Conservation (phyloP, 495 filamentous ascomycete species). For the Neurospora sp. region DNA sequence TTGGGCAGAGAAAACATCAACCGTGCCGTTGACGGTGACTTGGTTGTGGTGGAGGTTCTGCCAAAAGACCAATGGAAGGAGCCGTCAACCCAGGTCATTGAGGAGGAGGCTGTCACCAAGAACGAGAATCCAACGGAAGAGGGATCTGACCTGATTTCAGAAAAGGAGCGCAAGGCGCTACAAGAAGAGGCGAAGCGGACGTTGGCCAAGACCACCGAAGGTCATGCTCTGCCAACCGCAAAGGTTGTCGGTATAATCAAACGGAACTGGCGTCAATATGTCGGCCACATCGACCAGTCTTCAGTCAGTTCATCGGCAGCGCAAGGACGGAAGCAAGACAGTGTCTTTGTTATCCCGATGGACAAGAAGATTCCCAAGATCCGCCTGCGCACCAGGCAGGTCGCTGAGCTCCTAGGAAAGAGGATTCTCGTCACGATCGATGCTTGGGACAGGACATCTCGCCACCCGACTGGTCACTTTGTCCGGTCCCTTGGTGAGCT, state of each 20-base stretch:
- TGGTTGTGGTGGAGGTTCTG: slow-evolving; percentile 83
- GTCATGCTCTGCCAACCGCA: slow-evolving; percentile 79
- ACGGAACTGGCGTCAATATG: slow-evolving; percentile 95
- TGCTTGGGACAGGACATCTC: slow-evolving; percentile 83
- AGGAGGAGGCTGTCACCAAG: slow-evolving; percentile 84
- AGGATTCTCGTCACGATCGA: slow-evolving; percentile 93
- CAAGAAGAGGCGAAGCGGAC: slow-evolving; percentile 83
- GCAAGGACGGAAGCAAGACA: slow-evolving; percentile 75
- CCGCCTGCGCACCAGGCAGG: slow-evolving; percentile 80
- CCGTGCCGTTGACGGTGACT: slow-evolving; percentile 78
- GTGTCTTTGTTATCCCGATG: slow-evolving; percentile 91
- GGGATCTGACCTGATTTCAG: slow-evolving; percentile 62
- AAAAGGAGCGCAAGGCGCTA: slow-evolving; percentile 73
- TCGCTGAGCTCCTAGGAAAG: slow-evolving; percentile 75
- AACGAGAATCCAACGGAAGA: slow-evolving; percentile 83
- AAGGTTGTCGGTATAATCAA: slow-evolving; percentile 87
- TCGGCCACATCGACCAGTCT: slow-evolving; percentile 82
- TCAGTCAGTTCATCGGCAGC: slow-evolving; percentile 62
- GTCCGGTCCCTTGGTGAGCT: slow-evolving; percentile 86
- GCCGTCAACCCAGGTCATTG: slow-evolving; percentile 87
- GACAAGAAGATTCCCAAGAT: slow-evolving; percentile 96
- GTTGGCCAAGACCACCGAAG: slow-evolving; percentile 69
- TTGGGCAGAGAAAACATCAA: slow-evolving; percentile 96
- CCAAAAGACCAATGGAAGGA: slow-evolving; percentile 94
- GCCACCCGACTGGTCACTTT: slow-evolving; percentile 89